Percentiles rank a stretch among this genome's conserved stretches.
Evolutionary conservation across 2,329 filamentous ascomycete genomes (phyloP).

Genomic region (Zasmidium cellare): DNA sequence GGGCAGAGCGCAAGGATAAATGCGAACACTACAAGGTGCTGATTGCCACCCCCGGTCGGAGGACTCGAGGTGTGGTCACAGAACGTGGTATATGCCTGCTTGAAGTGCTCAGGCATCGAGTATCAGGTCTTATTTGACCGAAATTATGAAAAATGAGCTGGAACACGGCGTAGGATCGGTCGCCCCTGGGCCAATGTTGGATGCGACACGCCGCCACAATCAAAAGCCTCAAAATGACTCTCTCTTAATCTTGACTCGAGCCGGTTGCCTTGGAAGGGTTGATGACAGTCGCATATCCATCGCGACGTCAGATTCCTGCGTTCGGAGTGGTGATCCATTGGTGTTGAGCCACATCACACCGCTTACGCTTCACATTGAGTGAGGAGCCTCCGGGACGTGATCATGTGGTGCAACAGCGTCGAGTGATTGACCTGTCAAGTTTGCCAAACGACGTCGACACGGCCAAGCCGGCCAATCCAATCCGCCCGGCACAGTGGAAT

Average conservation of each 20-base stretch:
- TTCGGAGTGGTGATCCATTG: not conserved
- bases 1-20: not conserved
- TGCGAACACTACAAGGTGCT: not conserved
- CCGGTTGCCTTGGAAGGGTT: not conserved
- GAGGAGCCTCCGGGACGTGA: not conserved
- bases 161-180: not conserved
- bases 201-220: too few relatives aligned
- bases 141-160: not conserved
- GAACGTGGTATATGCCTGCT: not conserved
- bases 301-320: slow-evolving; percentile 6
- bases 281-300: not conserved
- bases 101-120: not conserved
- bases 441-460: not conserved
- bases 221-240: not conserved
- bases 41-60: not conserved
- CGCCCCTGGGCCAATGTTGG: too few relatives aligned
- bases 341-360: slow-evolving; percentile 15
- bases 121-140: not conserved
- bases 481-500: not conserved
- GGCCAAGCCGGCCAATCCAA: slow-evolving; percentile 2
- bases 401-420: slow-evolving; percentile 9
- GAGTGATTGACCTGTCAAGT: slow-evolving; percentile 6
- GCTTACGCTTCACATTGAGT: slow-evolving; percentile 2
- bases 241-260: not conserved
- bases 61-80: not conserved